phyloP scores from a whole-genome alignment of 1,139 yeast genomes.

The Wickerhamomyces sp. region DNA sequence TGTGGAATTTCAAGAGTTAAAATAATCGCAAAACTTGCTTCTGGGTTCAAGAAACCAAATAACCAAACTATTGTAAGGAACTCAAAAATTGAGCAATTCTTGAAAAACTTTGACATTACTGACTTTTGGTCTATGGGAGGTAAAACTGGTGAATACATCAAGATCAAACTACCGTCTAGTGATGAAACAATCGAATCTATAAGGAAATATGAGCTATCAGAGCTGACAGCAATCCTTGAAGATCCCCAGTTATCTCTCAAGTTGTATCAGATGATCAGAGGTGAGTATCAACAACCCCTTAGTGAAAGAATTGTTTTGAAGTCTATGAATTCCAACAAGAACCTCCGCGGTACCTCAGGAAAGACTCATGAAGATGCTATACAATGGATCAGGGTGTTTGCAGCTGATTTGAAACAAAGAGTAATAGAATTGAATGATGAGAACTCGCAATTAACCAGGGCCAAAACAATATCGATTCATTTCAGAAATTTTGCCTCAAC shows the following conservation, averaged over 20 bases:
- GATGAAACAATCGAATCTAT: conserved; percentile 40
- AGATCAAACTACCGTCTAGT: conserved; percentile 33
- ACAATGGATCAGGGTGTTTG: conserved; percentile 80
- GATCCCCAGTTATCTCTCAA: conserved; percentile 43
- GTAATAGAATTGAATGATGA: conserved; percentile 76
- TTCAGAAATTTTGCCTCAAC: conserved; percentile 19
- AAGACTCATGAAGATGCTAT: conserved; percentile 50
- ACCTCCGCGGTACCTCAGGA: conserved; percentile 59
- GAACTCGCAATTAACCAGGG: conserved; percentile 32
- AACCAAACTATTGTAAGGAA: conserved; percentile 72
- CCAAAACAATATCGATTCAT: conserved; percentile 46
- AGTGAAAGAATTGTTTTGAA: conserved; percentile 59
- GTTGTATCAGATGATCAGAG: conserved; percentile 60
- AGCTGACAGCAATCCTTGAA: conserved; percentile 32
- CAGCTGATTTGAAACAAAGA: conserved; percentile 73
- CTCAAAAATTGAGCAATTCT: conserved; percentile 43
- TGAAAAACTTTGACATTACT: conserved; percentile 55
- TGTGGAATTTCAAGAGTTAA: conserved; percentile 82
- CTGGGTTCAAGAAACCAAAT: conserved; percentile 81
- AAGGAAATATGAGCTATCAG: conserved; percentile 31
- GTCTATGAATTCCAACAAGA: conserved; percentile 86
- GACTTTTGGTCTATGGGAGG: conserved; percentile 95
- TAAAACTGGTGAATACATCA: conserved; percentile 64
- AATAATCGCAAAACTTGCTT: conserved; percentile 81
- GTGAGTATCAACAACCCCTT: conserved; percentile 49